These are phyloP conservation scores for Sophora flavescens DNA, from an alignment of 306 rosid species.

Conservation along the genomic window DNA sequence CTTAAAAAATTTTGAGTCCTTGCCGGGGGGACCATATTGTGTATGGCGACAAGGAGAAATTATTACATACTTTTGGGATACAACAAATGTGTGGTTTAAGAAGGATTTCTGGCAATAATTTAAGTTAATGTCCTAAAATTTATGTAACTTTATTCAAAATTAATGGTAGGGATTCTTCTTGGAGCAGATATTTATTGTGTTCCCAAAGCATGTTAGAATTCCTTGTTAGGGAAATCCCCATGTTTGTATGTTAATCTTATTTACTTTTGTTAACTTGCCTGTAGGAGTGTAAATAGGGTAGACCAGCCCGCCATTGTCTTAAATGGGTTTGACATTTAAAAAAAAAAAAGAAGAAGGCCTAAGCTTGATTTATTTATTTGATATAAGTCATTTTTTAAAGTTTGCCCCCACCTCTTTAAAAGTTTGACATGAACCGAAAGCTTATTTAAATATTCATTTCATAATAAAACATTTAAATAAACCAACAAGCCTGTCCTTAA, in stretches of 20 bases:
- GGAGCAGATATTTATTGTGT: neutral
- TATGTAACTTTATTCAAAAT: too few relatives aligned
- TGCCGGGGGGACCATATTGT: neutral
- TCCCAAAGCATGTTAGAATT: neutral
- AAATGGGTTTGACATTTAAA: neutral
- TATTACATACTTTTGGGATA: too few relatives aligned
- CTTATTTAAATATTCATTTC: too few relatives aligned
- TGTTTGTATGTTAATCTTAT: slow-evolving; percentile 3
- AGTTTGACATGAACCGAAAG: neutral
- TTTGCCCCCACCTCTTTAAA: too few relatives aligned
- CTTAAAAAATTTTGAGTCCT: neutral
- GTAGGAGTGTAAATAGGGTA: neutral
- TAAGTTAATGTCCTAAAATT: too few relatives aligned
- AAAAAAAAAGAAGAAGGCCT: too few relatives aligned
- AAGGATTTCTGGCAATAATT: neutral
- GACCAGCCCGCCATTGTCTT: neutral
- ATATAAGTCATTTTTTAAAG: too few relatives aligned
- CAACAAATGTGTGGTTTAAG: neutral
- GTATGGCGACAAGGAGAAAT: too few relatives aligned
- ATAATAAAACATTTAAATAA: too few relatives aligned
- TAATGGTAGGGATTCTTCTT: neutral
- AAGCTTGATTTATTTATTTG: too few relatives aligned
- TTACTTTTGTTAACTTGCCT: slow-evolving; percentile 7
- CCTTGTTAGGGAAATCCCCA: neutral
- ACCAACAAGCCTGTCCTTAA: too few relatives aligned